These are phyloP conservation scores for Didymella pomorum DNA, from an alignment of 2,329 filamentous ascomycete genomes.

Conservation along the genomic window DNA sequence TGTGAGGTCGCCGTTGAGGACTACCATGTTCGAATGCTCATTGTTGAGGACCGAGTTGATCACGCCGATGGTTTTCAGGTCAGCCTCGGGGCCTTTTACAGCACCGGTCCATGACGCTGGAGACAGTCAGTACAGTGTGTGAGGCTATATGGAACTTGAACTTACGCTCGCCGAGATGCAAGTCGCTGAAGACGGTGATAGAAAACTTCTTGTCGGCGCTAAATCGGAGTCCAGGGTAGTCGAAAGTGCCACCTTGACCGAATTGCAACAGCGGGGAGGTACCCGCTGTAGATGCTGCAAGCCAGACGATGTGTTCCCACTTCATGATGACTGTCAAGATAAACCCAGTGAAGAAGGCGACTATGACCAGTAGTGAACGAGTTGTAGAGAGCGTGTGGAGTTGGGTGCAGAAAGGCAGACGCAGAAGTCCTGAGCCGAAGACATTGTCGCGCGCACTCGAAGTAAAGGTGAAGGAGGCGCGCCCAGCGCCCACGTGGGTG, in stretches of 20 bases:
- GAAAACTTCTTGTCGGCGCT: slow-evolving; percentile 53
- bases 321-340: slow-evolving; percentile 31
- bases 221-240: slow-evolving; percentile 40
- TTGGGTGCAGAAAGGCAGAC: background rate
- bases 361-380: slow-evolving; percentile 7
- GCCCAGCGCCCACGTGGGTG: slow-evolving; percentile 2
- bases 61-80: slow-evolving; percentile 64
- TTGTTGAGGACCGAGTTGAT: slow-evolving; percentile 65
- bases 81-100: slow-evolving; percentile 53
- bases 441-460: background rate
- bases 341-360: slow-evolving; percentile 22
- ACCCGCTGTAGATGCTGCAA: slow-evolving; percentile 16
- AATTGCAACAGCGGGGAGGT: slow-evolving; percentile 15
- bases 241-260: slow-evolving; percentile 9
- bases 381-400: slow-evolving; percentile 1
- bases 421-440: no score
- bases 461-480: slow-evolving; percentile 14
- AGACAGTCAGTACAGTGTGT: slow-evolving; percentile 10
- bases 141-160: slow-evolving; percentile 35
- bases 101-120: slow-evolving; percentile 19
- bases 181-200: slow-evolving; percentile 70
- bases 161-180: slow-evolving; percentile 75
- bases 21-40: slow-evolving; percentile 67
- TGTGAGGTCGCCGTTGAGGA: slow-evolving; percentile 76
- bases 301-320: slow-evolving; percentile 21